These are phyloP conservation scores for Quaeritorhiza haematococci DNA, from an alignment of 371 early-diverging fungal species.

Conservation along the genomic window DNA sequence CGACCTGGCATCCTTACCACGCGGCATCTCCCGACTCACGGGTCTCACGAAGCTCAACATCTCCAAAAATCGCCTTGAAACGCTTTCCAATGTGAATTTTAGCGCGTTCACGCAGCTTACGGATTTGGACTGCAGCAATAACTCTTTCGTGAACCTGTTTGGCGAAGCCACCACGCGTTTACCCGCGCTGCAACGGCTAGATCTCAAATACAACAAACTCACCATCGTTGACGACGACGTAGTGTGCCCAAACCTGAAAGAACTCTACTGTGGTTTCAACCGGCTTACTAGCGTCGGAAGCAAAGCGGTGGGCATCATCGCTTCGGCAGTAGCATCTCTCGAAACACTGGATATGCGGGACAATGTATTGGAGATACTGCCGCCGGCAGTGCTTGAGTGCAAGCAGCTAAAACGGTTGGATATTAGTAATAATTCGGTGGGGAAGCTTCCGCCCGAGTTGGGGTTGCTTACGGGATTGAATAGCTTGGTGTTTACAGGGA, in stretches of 20 bases:
- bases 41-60: neutral
- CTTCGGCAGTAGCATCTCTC: constrained; percentile 16
- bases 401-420: constrained; percentile 57
- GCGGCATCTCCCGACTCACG: neutral
- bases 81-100: neutral
- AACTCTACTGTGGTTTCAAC: constrained; percentile 51
- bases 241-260: constrained; percentile 43
- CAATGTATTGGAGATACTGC: constrained; percentile 54
- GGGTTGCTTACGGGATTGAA: constrained; percentile 46
- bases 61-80: neutral
- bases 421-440: constrained; percentile 55
- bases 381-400: constrained; percentile 41
- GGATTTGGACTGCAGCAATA: constrained; percentile 8
- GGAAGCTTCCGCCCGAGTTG: constrained; percentile 47
- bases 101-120: neutral
- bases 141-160: neutral
- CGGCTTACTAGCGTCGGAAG: constrained; percentile 17
- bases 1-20: constrained; percentile 1
- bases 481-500: constrained; percentile 16
- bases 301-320: constrained; percentile 11
- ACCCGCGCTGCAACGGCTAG: constrained; percentile 53
- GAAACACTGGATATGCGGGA: constrained; percentile 62
- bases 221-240: constrained; percentile 2
- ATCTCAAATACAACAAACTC: constrained; percentile 43
- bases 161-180: constrained; percentile 18